phyloP scores from a whole-genome alignment of 148 eudicot species.

The Cornus kousa region DNA sequence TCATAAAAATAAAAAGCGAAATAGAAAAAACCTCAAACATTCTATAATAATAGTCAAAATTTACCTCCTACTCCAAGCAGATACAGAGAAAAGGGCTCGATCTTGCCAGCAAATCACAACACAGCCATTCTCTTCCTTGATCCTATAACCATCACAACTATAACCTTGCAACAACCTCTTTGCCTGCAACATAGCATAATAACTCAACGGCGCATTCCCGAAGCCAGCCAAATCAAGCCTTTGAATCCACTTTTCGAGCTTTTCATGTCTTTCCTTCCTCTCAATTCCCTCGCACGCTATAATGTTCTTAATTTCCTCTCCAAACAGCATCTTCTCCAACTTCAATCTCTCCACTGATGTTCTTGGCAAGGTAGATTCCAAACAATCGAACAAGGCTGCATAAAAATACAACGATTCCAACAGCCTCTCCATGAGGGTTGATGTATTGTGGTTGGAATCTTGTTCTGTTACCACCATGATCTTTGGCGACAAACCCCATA shows the following conservation, averaged over 20 bases:
- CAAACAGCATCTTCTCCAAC: slow-evolving; percentile 82
- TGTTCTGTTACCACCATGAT: slow-evolving; percentile 87
- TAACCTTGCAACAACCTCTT: slow-evolving; percentile 62
- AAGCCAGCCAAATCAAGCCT: slow-evolving; percentile 73
- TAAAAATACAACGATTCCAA: slow-evolving; percentile 77
- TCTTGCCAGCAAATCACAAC: slow-evolving; percentile 94
- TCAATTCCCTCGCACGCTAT: slow-evolving; percentile 80
- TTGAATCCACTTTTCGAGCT: slow-evolving; percentile 80
- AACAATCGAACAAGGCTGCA: slow-evolving; percentile 85
- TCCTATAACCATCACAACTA: slow-evolving; percentile 72
- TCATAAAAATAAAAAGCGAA: slow-evolving; percentile 5
- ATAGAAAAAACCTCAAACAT: not conserved
- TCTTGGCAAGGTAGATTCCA: slow-evolving; percentile 75
- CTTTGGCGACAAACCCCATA: slow-evolving; percentile 81
- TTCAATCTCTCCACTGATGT: slow-evolving; percentile 66
- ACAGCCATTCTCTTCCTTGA: slow-evolving; percentile 80
- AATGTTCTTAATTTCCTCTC: slow-evolving; percentile 83
- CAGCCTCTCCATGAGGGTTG: slow-evolving; percentile 68
- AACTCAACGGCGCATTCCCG: slow-evolving; percentile 64
- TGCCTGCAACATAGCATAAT: slow-evolving; percentile 70
- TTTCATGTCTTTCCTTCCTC: slow-evolving; percentile 80
- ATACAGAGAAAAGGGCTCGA: slow-evolving; percentile 73
- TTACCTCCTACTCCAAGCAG: slow-evolving; percentile 86
- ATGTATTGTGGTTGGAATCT: slow-evolving; percentile 76
- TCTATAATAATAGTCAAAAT: not conserved